These are phyloP conservation scores for Phytophthora kernoviae DNA, from an alignment of 352 stramenopile genomes.

Conservation along the genomic window DNA sequence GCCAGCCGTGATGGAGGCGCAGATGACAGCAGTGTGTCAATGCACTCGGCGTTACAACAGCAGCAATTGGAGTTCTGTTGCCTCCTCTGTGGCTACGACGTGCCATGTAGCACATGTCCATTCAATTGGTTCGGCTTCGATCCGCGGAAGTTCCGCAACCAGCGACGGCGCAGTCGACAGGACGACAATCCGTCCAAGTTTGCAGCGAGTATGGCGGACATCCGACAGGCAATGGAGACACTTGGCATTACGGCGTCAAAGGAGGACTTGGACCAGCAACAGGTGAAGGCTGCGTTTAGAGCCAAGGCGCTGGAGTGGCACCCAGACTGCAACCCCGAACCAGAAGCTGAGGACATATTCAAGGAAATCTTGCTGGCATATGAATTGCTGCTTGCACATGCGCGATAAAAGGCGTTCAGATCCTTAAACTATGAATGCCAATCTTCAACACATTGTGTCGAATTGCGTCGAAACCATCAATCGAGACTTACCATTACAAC, in stretches of 20 bases:
- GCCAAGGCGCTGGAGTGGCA: slow-evolving; percentile 89
- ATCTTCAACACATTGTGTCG: no score
- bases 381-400: slow-evolving; percentile 66
- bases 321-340: slow-evolving; percentile 90
- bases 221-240: slow-evolving; percentile 27
- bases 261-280: slow-evolving; percentile 5
- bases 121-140: slow-evolving; percentile 77
- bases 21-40: slow-evolving; percentile 20
- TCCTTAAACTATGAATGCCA: no score
- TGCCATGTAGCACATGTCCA: slow-evolving; percentile 60
- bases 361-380: slow-evolving; percentile 89
- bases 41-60: slow-evolving; percentile 40
- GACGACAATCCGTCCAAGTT: slow-evolving; percentile 9
- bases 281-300: slow-evolving; percentile 67
- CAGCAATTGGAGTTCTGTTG: slow-evolving; percentile 78
- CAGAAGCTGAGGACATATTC: slow-evolving; percentile 83
- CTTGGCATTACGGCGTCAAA: slow-evolving; percentile 22
- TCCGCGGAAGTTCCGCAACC: slow-evolving; percentile 38
- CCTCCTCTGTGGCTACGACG: slow-evolving; percentile 67
- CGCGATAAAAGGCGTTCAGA: slow-evolving; percentile 14
- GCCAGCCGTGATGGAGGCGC: neutral
- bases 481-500: no score
- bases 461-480: no score
- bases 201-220: slow-evolving; percentile 11
- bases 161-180: slow-evolving; percentile 6